Evolutionary conservation across 805 yeast genomes (phyloP).

Genomic region (Dipodascopsis uninucleata): DNA sequence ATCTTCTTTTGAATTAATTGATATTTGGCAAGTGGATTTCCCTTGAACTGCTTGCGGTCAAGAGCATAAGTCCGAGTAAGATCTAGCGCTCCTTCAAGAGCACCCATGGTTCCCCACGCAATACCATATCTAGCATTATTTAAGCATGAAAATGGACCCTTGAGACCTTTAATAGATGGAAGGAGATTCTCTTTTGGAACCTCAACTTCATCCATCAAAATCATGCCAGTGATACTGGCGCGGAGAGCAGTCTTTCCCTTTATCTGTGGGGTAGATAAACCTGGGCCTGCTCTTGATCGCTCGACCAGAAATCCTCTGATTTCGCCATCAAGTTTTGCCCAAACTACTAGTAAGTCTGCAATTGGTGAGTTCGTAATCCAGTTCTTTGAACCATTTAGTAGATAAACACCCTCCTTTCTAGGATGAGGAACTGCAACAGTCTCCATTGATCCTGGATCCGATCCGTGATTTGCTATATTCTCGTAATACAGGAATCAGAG

Average conservation of each 20-base stretch:
- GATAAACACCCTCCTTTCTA: constrained; percentile 41
- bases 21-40: constrained; percentile 41
- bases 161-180: constrained; percentile 40
- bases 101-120: constrained; percentile 46
- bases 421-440: constrained; percentile 48
- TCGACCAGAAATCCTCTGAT: constrained; percentile 45
- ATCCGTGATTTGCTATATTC: constrained; percentile 49
- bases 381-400: constrained; percentile 42
- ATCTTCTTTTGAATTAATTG: constrained; percentile 44
- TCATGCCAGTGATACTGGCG: constrained; percentile 45
- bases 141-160: constrained; percentile 46
- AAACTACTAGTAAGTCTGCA: constrained; percentile 42
- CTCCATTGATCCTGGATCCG: constrained; percentile 57
- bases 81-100: constrained; percentile 41
- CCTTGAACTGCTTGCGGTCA: constrained; percentile 41
- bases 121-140: constrained; percentile 45
- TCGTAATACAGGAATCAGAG: not conserved
- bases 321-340: constrained; percentile 45
- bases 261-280: constrained; percentile 42
- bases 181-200: constrained; percentile 44
- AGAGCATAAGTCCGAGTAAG: constrained; percentile 40
- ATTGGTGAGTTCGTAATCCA: constrained; percentile 49
- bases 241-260: constrained; percentile 41
- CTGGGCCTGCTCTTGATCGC: constrained; percentile 34
- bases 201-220: constrained; percentile 43